phyloP scores from a whole-genome alignment of 768 basidiomycete genomes.

The Dendrothele bispora region DNA sequence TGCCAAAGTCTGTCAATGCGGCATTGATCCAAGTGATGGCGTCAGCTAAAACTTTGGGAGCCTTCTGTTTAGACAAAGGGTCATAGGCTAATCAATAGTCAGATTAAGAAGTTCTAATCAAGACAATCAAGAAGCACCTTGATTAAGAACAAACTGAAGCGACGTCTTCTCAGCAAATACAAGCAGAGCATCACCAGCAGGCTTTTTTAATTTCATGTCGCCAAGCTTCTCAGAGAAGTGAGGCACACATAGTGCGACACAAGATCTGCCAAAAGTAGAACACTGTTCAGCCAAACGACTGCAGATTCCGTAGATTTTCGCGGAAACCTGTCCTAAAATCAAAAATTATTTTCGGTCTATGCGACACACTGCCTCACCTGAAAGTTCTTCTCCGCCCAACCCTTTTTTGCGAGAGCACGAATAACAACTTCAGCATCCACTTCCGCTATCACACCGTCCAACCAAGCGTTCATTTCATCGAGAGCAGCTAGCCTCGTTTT shows the following conservation, averaged over 20 bases:
- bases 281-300: constrained; percentile 70
- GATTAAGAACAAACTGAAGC: constrained; percentile 88
- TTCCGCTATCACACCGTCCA: constrained; percentile 61
- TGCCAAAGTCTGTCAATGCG: constrained; percentile 87
- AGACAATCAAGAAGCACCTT: constrained; percentile 55
- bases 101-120: neutral
- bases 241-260: constrained; percentile 75
- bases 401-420: constrained; percentile 85
- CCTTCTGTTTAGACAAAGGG: constrained; percentile 91
- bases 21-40: constrained; percentile 86
- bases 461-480: constrained; percentile 84
- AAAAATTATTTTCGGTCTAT: neutral
- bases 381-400: constrained; percentile 99
- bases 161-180: constrained; percentile 90
- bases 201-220: constrained; percentile 95
- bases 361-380: constrained; percentile 55
- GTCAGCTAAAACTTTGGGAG: constrained; percentile 95
- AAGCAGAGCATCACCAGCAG: constrained; percentile 84
- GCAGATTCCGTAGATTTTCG: constrained; percentile 84
- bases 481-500: constrained; percentile 85
- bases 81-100: constrained; percentile 70
- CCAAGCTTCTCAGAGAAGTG: constrained; percentile 94
- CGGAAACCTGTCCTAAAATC: constrained; percentile 64
- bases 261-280: constrained; percentile 83
- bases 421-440: constrained; percentile 89